Evolutionary conservation across 192 early-diverging fungal genomes (phyloP).

Genomic region (Gamsiella multidivaricata): DNA sequence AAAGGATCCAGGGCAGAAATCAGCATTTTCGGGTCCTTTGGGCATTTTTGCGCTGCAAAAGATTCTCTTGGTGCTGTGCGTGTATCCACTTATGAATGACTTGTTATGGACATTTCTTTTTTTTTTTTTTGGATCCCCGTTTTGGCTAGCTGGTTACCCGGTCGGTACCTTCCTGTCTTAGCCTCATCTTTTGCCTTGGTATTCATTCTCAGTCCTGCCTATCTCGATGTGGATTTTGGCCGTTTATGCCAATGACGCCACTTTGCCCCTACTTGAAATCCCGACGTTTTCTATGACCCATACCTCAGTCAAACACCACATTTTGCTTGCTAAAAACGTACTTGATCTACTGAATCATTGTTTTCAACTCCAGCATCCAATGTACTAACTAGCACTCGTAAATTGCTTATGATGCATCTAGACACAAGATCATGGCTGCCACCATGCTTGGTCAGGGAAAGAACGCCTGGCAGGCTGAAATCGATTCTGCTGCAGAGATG

Average conservation of each 20-base stretch:
- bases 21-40: too few relatives aligned
- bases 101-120: too few relatives aligned
- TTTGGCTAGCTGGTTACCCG: background rate
- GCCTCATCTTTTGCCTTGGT: too few relatives aligned
- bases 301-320: background rate
- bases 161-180: too few relatives aligned
- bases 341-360: background rate
- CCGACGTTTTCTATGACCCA: slow-evolving; percentile 34
- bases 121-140: too few relatives aligned
- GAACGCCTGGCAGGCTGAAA: slow-evolving; percentile 99
- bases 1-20: background rate
- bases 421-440: slow-evolving; percentile 87
- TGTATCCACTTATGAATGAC: too few relatives aligned
- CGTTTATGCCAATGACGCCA: slow-evolving; percentile 40
- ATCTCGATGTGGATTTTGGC: slow-evolving; percentile 7
- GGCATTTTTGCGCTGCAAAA: too few relatives aligned
- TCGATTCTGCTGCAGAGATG: slow-evolving; percentile 96
- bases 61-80: too few relatives aligned
- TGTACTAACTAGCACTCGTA: background rate
- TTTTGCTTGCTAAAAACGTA: background rate
- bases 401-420: slow-evolving; percentile 44
- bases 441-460: slow-evolving; percentile 99
- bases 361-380: background rate
- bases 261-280: slow-evolving; percentile 26
- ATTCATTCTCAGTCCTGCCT: background rate